Base-by-base conservation (phyloP, 371 early-diverging fungal genomes). In the Apophysomyces elegans region DNA sequence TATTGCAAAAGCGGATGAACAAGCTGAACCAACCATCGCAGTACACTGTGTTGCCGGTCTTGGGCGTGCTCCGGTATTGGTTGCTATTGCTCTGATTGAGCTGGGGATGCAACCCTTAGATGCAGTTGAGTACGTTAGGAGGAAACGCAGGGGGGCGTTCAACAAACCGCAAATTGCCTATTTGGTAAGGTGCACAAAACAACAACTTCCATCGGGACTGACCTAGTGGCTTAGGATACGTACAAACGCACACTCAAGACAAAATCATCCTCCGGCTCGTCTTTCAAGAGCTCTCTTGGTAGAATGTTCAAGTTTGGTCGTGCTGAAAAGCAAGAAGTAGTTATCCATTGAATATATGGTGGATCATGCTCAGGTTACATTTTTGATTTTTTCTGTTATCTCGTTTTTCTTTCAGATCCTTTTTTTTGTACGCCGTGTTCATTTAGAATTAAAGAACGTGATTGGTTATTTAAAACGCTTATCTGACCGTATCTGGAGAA, bases 41-140 rank as follows among this genome's bases (percentile, higher is more conserved):
- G 90, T 93, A 8, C 94, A 93, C 70, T 93, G 94, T 68, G 93
- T 93, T 5, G 93, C 94, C 11, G 94, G 94, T 9, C 79, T 93
- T 12, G 93, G 93, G 7, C 71, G 88, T n/a, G 90, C 90, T 1
- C 90, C 90, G 35, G 91, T 85, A 6, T 71, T 89, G 37, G 86
- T 87, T n/a, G 86, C 92, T 37, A 86, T 93, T 63, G 94, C 93
- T 18, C 73, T 93, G 61, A 90, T 94, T 57, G 94, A 94, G 68
- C 71, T 83, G 37, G 92, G 93, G 21, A 90, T 91, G 91, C 81
- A 84, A 32, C 88, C 91, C 4, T 69, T 94, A 62, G 92, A 93
- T 69, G 87, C 90, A 21, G 83, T 94, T 50, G 88, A 88, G 64
- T 89, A 79, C 63, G 86, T 94, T 47, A 86, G 94, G 32, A 79